Evolutionary conservation across 2,329 filamentous ascomycete species (phyloP), one percentile per base, ranked within the genome.

Genomic region (Ceratocystis eucalypticola): DNA sequence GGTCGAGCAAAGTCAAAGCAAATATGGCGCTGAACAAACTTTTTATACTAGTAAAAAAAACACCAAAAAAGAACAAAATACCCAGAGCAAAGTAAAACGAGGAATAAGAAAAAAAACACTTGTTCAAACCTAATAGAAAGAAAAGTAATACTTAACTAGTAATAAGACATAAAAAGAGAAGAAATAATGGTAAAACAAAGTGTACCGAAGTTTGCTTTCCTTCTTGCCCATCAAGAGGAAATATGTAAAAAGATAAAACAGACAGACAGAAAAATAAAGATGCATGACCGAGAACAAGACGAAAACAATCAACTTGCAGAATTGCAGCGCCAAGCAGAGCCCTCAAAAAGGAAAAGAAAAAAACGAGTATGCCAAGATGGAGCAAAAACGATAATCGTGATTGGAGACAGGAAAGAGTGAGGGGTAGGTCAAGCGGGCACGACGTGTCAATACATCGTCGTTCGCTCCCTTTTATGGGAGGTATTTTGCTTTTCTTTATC

Each of bases 1-100:
- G n/a, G 17, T 10, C 8, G 62, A 20, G 53, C 28, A n/a, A 22
- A 5, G 17, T 10, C 8, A 22, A 44, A 63, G 61, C 30, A 55
- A 62, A 45, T 57, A 65, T 55, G 63, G 62, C 66, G 65, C 66
- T 65, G 50, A 65, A 65, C 53, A 66, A 68, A 65, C 68, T 67
- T 68, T 67, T 68, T 66, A 65, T 37, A 65, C 65, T 64, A 62
- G 33, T 28, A 59, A 61, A 45, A 64, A 44, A 57, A 62, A 41
- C 61, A 48, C 41, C 53, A 66, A 57, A 62, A 20, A 20, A 64
- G 53, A 57, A 55, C 64, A 59, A 41, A 30, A 68, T 41, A 41
- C 37, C 37, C 37, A 41, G 12, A 41, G 37, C 37, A 41, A 41
- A 41, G 37, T 15, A 41, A 41, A 41, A 41, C 37, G 12, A 41